phyloP scores from a whole-genome alignment of 371 early-diverging fungal genomes.

The Rhizoclosmatium hyalinum region DNA sequence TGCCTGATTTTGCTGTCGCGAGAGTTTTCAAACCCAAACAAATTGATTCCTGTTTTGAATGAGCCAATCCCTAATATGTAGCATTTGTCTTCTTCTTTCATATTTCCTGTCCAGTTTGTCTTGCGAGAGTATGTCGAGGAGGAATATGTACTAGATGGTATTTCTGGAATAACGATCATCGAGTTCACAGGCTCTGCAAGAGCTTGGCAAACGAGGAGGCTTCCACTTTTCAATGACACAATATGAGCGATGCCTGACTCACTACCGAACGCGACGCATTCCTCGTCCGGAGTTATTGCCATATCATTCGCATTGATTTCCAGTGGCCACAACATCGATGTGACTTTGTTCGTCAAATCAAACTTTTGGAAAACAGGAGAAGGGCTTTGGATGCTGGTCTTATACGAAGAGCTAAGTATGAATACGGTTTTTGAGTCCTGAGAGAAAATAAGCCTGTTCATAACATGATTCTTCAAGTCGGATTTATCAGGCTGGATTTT shows the following conservation, averaged over 20 bases:
- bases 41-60: neutral
- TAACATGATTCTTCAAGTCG: conserved; percentile 2
- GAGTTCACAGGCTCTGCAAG: conserved; percentile 22
- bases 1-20: neutral
- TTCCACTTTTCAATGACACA: conserved; percentile 7
- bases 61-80: conserved; percentile 22
- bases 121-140: neutral
- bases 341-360: conserved; percentile 4
- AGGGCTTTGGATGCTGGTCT: neutral
- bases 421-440: conserved; percentile 6
- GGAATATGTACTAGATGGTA: neutral
- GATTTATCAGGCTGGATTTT: conserved; percentile 9
- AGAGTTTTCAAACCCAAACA: conserved; percentile 9
- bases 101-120: conserved; percentile 17
- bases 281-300: conserved; percentile 9
- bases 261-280: conserved; percentile 17
- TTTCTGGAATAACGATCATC: conserved; percentile 9
- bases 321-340: conserved; percentile 2
- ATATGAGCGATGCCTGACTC: conserved; percentile 19
- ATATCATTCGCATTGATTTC: conserved; percentile 5
- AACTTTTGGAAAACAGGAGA: conserved; percentile 5
- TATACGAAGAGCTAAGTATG: neutral
- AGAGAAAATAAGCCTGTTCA: neutral
- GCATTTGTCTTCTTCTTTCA: neutral
- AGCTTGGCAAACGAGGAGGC: neutral